phyloP scores from a whole-genome alignment of 306 rosid species.

The Pterocarpus macrocarpus region DNA sequence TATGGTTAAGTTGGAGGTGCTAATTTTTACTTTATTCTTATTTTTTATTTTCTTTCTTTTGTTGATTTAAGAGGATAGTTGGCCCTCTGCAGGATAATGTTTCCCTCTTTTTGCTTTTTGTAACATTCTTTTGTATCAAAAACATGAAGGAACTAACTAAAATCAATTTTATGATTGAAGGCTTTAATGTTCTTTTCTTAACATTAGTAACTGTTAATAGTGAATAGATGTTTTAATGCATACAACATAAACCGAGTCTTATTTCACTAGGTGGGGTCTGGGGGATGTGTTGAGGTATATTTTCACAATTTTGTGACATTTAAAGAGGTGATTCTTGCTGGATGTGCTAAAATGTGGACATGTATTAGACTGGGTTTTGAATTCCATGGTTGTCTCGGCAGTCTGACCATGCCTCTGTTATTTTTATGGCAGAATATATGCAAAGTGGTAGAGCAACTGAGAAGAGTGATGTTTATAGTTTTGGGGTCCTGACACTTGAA shows the following conservation, averaged over 20 bases:
- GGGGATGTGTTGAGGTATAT: neutral
- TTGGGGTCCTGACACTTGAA: conserved; percentile 94
- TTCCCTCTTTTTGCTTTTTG: too few species aligned
- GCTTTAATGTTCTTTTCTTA: neutral
- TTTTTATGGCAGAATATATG: conserved; percentile 85
- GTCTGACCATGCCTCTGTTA: conserved; percentile 41
- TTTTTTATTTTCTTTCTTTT: too few species aligned
- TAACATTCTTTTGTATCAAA: too few species aligned
- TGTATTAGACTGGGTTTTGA: neutral
- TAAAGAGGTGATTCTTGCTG: neutral
- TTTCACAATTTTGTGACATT: conserved; percentile 19
- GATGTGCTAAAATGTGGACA: conserved; percentile 28
- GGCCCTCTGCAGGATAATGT: too few species aligned
- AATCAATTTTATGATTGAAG: neutral
- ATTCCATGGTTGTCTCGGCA: neutral
- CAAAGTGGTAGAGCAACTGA: conserved; percentile 99
- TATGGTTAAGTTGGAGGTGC: too few species aligned
- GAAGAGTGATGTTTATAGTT: conserved; percentile 94
- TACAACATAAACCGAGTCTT: too few species aligned
- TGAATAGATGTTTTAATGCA: too few species aligned
- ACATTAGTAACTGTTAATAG: too few species aligned
- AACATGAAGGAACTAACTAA: conserved; percentile 21
- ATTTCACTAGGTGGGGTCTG: too few species aligned
- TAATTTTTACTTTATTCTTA: too few species aligned
- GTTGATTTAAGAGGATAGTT: too few species aligned